phyloP scores from a whole-genome alignment of 2,329 filamentous ascomycete species.

The Curvularia verruculosa region DNA sequence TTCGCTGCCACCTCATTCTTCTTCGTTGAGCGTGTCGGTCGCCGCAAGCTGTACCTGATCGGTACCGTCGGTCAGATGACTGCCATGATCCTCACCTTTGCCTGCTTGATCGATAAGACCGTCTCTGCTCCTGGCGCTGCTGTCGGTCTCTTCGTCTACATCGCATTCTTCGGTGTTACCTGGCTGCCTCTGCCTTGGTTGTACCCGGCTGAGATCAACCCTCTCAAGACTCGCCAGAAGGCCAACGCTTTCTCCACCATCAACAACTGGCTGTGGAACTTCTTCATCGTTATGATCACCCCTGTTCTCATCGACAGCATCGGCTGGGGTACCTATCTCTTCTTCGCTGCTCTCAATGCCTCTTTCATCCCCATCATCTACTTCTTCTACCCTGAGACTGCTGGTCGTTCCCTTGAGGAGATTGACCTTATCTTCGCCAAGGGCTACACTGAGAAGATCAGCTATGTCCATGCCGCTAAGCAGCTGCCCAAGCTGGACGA shows the following conservation, averaged over 20 bases:
- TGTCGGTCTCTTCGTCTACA: slow-evolving; percentile 71
- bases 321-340: slow-evolving; percentile 51
- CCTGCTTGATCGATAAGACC: slow-evolving; percentile 46
- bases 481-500: slow-evolving; percentile 45
- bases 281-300: slow-evolving; percentile 53
- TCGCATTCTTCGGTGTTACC: slow-evolving; percentile 70
- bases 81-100: slow-evolving; percentile 52
- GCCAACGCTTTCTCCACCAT: slow-evolving; percentile 62
- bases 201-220: slow-evolving; percentile 60
- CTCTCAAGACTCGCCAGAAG: slow-evolving; percentile 62
- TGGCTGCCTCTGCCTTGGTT: slow-evolving; percentile 69
- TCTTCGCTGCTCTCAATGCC: slow-evolving; percentile 61
- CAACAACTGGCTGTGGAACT: slow-evolving; percentile 63
- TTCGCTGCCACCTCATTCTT: slow-evolving; percentile 67
- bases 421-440: slow-evolving; percentile 59
- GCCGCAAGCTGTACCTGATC: slow-evolving; percentile 52
- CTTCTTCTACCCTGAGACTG: slow-evolving; percentile 64
- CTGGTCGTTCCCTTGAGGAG: slow-evolving; percentile 57
- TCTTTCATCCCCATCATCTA: slow-evolving; percentile 59
- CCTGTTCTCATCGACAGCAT: slow-evolving; percentile 49
- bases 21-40: slow-evolving; percentile 67
- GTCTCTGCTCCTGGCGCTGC: slow-evolving; percentile 56
- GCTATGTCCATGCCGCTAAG: slow-evolving; percentile 47
- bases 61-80: slow-evolving; percentile 60
- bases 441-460: slow-evolving; percentile 44